Conservation (phyloP, 331 rosid genomes). For the Erythrophleum ivorense region DNA sequence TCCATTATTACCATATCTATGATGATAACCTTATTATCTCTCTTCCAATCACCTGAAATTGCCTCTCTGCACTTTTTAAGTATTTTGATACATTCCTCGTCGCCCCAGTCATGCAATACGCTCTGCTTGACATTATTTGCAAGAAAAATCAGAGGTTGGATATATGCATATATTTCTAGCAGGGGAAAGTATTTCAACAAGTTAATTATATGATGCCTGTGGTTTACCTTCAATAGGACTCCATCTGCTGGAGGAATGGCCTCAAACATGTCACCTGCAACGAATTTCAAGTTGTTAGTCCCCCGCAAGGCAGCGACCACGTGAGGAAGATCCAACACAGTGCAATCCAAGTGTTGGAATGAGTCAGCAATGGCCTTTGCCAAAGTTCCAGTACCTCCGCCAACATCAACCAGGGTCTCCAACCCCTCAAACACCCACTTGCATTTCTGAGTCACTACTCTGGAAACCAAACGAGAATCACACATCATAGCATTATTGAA, state of each 20-base stretch:
- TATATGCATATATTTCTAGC: too few species aligned
- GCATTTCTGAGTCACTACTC: constrained; percentile 25
- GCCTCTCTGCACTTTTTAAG: constrained; percentile 37
- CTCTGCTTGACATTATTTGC: too few species aligned
- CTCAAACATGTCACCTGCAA: constrained; percentile 47
- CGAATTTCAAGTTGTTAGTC: constrained; percentile 23
- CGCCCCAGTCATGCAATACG: constrained; percentile 43
- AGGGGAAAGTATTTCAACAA: too few species aligned
- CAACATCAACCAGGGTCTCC: constrained; percentile 43
- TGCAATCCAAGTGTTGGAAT: constrained; percentile 39
- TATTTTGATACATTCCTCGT: constrained; percentile 39
- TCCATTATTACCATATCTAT: constrained; percentile 44
- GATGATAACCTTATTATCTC: constrained; percentile 47
- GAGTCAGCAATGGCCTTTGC: constrained; percentile 38
- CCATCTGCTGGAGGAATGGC: constrained; percentile 44
- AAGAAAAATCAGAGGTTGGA: too few species aligned
- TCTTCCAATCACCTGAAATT: constrained; percentile 27
- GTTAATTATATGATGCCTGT: too few species aligned
- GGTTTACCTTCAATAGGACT: constrained; percentile 30
- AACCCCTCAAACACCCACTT: constrained; percentile 36
- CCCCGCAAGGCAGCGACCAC: constrained; percentile 38
- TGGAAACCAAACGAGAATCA: constrained; percentile 29
- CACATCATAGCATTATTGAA: constrained; percentile 34
- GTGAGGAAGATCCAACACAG: constrained; percentile 45
- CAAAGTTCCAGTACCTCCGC: constrained; percentile 38